Evolutionary conservation across 495 filamentous ascomycete species (phyloP).

Genomic region (Podospora pseudopauciseta): DNA sequence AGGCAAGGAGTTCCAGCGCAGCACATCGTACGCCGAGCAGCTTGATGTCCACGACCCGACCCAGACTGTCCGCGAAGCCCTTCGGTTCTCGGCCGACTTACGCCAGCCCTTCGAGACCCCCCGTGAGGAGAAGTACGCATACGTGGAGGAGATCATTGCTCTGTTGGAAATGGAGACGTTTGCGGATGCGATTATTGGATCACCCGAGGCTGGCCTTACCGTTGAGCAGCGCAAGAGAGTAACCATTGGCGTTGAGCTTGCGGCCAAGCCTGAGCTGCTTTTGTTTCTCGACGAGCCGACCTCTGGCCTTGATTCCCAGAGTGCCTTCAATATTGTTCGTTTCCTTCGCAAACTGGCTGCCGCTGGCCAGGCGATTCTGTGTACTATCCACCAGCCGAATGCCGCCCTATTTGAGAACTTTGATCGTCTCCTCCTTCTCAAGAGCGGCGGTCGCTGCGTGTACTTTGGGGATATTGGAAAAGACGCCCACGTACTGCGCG

Average conservation of each 20-base stretch:
- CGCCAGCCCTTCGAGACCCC: constrained; percentile 71
- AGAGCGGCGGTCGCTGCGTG: constrained; percentile 65
- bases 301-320: constrained; percentile 78
- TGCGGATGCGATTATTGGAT: constrained; percentile 80
- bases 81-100: constrained; percentile 78
- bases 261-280: constrained; percentile 78
- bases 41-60: constrained; percentile 76
- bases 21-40: constrained; percentile 79
- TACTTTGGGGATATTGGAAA: constrained; percentile 64
- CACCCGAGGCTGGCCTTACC: constrained; percentile 70
- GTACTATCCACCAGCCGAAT: constrained; percentile 90
- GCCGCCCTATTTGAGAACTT: constrained; percentile 80
- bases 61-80: constrained; percentile 77
- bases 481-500: constrained; percentile 45
- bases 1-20: constrained; percentile 69
- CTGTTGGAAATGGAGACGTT: constrained; percentile 80
- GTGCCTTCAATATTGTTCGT: constrained; percentile 83
- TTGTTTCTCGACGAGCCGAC: constrained; percentile 92
- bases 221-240: constrained; percentile 90
- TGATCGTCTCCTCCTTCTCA: constrained; percentile 66
- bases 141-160: constrained; percentile 78
- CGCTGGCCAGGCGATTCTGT: constrained; percentile 82
- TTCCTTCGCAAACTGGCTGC: constrained; percentile 81
- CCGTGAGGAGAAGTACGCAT: constrained; percentile 69
- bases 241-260: constrained; percentile 85